Conservation (phyloP, 2,329 filamentous ascomycete species). For the Penicillium sp. region DNA sequence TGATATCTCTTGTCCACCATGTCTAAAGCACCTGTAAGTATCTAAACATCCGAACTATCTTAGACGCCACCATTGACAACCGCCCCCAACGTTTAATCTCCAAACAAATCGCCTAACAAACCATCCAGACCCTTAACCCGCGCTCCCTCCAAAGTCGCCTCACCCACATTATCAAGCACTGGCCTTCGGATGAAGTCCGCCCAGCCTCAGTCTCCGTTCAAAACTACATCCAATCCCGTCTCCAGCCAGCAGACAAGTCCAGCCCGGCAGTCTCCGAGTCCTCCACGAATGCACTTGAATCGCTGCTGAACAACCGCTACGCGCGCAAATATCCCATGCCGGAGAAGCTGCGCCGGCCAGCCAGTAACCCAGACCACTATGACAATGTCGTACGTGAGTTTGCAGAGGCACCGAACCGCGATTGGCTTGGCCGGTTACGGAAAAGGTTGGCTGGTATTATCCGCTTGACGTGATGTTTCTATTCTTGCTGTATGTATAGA, state of each 20-base stretch:
- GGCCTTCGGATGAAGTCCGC: conserved; percentile 45
- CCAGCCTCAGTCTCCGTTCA: conserved; percentile 47
- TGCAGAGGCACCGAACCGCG: conserved; percentile 51
- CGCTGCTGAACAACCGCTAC: conserved; percentile 60
- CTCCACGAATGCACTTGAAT: conserved; percentile 57
- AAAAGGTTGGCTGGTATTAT: conserved; percentile 50
- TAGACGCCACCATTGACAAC: not conserved
- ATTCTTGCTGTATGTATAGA: conserved; percentile 44
- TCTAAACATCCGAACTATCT: not conserved
- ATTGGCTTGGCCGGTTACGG: conserved; percentile 44
- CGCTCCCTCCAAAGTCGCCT: conserved; percentile 37
- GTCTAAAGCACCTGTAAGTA: conserved; percentile 25
- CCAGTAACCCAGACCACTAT: conserved; percentile 53
- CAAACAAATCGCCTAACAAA: conserved; percentile 6
- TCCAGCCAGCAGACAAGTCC: conserved; percentile 21
- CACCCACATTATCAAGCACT: conserved; percentile 42
- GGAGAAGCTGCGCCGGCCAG: conserved; percentile 47
- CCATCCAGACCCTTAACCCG: conserved; percentile 24
- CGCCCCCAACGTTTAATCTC: not conserved
- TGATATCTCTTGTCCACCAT: conserved; percentile 15
- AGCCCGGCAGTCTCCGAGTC: conserved; percentile 29
- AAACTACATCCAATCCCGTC: conserved; percentile 38
- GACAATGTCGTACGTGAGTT: conserved; percentile 52
- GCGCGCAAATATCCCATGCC: conserved; percentile 50
- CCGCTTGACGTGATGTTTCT: conserved; percentile 37